Conservation (phyloP, 148 eudicot species). For the Rhododendron henanense region DNA sequence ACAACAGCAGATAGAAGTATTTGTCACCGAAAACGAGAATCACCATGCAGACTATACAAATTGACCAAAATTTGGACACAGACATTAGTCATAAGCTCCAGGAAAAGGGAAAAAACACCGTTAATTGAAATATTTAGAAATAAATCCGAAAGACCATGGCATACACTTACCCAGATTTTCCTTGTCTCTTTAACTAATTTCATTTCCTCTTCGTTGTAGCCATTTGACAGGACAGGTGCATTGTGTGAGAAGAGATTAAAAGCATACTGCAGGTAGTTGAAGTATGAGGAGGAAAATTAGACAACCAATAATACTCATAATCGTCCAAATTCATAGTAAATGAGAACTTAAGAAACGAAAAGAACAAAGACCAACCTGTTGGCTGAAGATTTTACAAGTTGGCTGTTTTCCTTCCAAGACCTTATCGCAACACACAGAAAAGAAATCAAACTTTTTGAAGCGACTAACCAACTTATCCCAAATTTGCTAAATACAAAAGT, state of each 20-base stretch:
- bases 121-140: not conserved
- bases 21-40: not conserved
- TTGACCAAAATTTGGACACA: not conserved
- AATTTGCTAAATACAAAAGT: not conserved
- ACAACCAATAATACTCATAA: not conserved
- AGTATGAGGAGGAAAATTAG: not conserved
- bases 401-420: constrained; percentile 85
- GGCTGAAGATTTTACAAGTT: constrained; percentile 83
- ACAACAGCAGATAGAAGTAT: constrained; percentile 10
- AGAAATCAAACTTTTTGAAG: not conserved
- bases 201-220: constrained; percentile 99
- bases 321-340: constrained; percentile 1
- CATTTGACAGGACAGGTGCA: constrained; percentile 83
- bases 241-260: constrained; percentile 98
- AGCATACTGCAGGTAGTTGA: constrained; percentile 72
- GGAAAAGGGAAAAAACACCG: not conserved
- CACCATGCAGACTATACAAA: constrained; percentile 1
- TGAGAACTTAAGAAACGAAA: not conserved
- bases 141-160: not conserved
- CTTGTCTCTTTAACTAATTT: constrained; percentile 95
- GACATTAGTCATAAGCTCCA: not conserved
- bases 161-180: constrained; percentile 87
- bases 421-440: constrained; percentile 23
- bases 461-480: not conserved
- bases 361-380: constrained; percentile 49